Percentiles rank a stretch among this genome's conserved stretches.
These are phyloP conservation scores for Petunia secreta DNA, from an alignment of 257 asterid genomes.

Conservation along the genomic window DNA sequence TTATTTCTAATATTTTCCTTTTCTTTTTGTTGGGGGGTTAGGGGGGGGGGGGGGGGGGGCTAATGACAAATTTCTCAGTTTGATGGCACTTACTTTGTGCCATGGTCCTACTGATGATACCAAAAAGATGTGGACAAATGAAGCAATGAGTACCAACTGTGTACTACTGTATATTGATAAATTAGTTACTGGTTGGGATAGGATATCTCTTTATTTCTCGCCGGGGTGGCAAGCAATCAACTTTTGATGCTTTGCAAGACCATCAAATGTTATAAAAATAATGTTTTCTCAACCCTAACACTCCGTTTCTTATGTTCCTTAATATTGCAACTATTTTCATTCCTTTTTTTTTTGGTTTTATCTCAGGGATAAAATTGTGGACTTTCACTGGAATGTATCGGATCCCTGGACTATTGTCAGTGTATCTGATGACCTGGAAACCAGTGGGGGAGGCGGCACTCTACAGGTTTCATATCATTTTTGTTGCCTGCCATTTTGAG, in stretches of 20 bases:
- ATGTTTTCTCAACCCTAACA: not conserved
- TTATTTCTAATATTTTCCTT: not conserved
- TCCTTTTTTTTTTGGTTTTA: not conserved
- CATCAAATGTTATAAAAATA: not conserved
- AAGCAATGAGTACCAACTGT: not conserved
- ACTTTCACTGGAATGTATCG: constrained; percentile 88
- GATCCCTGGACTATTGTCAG: constrained; percentile 97
- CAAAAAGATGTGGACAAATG: not conserved
- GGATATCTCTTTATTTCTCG: not conserved
- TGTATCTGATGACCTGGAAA: constrained; percentile 87
- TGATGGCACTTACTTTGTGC: not conserved
- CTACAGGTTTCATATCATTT: constrained; percentile 61
- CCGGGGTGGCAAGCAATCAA: not conserved
- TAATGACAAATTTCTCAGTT: not conserved
- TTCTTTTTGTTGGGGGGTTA: too few relatives aligned
- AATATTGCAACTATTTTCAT: not conserved
- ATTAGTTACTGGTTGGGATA: not conserved
- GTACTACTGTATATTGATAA: not conserved
- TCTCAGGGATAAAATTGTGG: constrained; percentile 87
- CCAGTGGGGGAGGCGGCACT: constrained; percentile 92
- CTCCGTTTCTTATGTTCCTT: not conserved
- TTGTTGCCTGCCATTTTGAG: not conserved
- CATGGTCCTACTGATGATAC: not conserved
- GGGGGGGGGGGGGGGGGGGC: too few relatives aligned
- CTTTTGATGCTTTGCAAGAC: not conserved